Base-by-base conservation (phyloP, 176 grass and related monocot species). In the Aechmea fasciata region DNA sequence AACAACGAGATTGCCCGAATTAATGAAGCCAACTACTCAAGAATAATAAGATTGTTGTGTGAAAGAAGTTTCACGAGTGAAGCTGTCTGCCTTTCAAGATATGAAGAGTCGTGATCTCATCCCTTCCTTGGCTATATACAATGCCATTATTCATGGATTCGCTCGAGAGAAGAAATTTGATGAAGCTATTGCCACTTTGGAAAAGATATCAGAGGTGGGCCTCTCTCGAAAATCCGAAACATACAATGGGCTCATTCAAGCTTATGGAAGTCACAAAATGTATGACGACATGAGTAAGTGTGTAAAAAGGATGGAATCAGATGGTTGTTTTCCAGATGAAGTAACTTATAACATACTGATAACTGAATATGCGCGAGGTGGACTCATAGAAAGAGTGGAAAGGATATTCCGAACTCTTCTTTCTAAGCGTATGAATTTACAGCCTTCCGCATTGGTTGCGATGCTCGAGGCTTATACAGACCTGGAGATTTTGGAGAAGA, bases 31-130 rank as follows among this genome's bases (percentile, higher is more conserved):
- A 73, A 73, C 26, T 67, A 80, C 71, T 61, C 48, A 17, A 80
- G 65, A 80, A 73, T 80, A 51, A 72, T 80, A 73, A 73, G 33
- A 26, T 54, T 80, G 63, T 59, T 80, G 24, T 80, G 78, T 80
- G 70, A 72, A 73, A 65, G 9, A 13, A 57, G 33, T 19, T 80
- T 80, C 11, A 68, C 73, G 70, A 67, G 20, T 18, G 78, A 73
- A 80, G 78, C 78, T 47, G 48, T 73, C 5, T 50, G 20, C 65
- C 14, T 68, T 72, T 68, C 26, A 80, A 68, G 63, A 72, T 25
- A 80, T 73, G 78, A 25, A 80, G 51, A 67, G 57, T 28, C 67
- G 25, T 50, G 62, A 9, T 50, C 50, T 80, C 49, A 41, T 61
- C 12, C 78, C 70, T 47, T 69, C 75, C 20, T 68, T 77, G 52